Conservation (phyloP, 371 early-diverging fungal genomes). For the Mucor sp. region DNA sequence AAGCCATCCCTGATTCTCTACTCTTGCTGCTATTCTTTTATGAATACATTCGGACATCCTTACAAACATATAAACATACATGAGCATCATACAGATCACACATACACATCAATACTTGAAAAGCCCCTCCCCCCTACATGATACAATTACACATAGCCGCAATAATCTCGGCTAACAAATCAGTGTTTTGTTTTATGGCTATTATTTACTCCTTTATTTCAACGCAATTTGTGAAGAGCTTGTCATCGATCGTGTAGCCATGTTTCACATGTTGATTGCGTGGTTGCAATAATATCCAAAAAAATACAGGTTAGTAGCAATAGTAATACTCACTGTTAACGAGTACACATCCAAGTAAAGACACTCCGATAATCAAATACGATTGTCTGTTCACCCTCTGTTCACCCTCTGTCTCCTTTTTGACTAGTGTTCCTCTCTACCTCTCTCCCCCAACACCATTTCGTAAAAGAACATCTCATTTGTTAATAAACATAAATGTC, state of each 20-base stretch:
- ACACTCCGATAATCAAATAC: conserved; percentile 4
- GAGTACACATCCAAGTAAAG: not conserved
- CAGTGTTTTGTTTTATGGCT: not conserved
- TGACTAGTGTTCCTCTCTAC: not conserved
- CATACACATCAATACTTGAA: too few relatives aligned
- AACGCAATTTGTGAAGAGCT: not conserved
- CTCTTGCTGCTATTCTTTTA: not conserved
- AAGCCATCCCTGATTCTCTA: not conserved
- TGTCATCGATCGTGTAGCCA: conserved; percentile 20
- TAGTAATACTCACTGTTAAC: not conserved
- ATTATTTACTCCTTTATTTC: not conserved
- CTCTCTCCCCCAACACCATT: not conserved
- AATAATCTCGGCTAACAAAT: not conserved
- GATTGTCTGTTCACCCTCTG: conserved; percentile 17
- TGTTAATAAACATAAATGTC: conserved; percentile 1
- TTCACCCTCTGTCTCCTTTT: conserved; percentile 5
- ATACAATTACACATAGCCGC: not conserved
- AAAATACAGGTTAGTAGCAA: not conserved
- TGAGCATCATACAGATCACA: not conserved
- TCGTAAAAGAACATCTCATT: not conserved
- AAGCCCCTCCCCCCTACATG: not conserved
- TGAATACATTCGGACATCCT: not conserved
- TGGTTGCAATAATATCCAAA: not conserved
- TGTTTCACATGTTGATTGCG: conserved; percentile 23
- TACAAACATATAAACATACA: not conserved